Conservation (phyloP, 768 basidiomycete species). For the Melanogaster broomeanus region DNA sequence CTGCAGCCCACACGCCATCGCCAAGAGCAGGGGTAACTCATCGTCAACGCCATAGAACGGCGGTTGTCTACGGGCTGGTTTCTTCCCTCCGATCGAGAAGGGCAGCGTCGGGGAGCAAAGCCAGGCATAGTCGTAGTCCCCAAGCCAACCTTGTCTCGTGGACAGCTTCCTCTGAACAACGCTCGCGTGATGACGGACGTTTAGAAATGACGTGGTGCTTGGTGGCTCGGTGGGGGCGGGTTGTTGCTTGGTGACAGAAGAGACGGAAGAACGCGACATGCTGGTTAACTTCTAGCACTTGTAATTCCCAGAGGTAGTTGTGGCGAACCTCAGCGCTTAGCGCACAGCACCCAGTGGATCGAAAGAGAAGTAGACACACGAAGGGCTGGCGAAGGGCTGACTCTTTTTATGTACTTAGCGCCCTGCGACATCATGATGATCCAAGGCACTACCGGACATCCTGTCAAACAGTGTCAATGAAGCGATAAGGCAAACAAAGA, state of each 20-base stretch:
- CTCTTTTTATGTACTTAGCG: no score
- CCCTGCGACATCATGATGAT: no score
- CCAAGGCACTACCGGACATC: no score
- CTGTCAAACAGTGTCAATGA: no score
- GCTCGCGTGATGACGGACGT: slow-evolving; percentile 6
- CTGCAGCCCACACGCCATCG: slow-evolving; percentile 71
- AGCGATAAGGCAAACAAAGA: no score
- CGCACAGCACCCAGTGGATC: background rate
- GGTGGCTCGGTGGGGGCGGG: slow-evolving; percentile 15
- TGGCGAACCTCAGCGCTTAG: background rate
- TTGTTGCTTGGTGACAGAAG: slow-evolving; percentile 16
- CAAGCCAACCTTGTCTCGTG: slow-evolving; percentile 73
- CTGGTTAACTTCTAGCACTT: background rate
- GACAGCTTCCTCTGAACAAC: slow-evolving; percentile 39
- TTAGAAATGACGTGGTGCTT: slow-evolving; percentile 1
- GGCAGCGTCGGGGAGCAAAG: slow-evolving; percentile 72
- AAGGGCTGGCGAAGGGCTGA: background rate
- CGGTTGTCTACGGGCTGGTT: slow-evolving; percentile 38
- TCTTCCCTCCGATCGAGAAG: slow-evolving; percentile 41
- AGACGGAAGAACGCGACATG: slow-evolving; percentile 14
- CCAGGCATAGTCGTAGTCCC: slow-evolving; percentile 79
- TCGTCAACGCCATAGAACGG: slow-evolving; percentile 78
- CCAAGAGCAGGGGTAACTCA: slow-evolving; percentile 71
- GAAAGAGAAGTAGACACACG: background rate
- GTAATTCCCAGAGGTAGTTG: background rate